Base-by-base conservation (phyloP, 306 rosid species). In the Trifolium fragiferum region DNA sequence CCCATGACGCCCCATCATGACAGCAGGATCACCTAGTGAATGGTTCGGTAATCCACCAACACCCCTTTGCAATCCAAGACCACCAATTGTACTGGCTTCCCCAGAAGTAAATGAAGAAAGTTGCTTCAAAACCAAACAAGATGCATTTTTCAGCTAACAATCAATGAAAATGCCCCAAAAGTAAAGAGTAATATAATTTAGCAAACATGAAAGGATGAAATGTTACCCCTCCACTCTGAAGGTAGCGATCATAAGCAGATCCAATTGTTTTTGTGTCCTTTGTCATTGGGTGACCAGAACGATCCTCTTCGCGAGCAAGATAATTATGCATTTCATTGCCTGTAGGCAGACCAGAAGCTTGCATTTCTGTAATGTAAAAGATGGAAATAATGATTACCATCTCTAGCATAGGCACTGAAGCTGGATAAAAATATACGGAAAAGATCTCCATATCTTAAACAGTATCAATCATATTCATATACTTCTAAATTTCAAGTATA, bases 181-280 rank as follows among this genome's bases (percentile, higher is more conserved):
- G 15, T 1, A 62, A 27, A 78, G 37, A 66, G 54, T 40, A 62
- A 66, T 51, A 47, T 46, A 73, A 20, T 55, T n/a, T 23, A 49
- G 68, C 70, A 83, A 30, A 35, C 47, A 59, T 25, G 21, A 76
- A 67, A 73, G 65, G 63, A 62, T 30, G 51, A 78, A 63, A 40
- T 33, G 78, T 80, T 91, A 93, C 98, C 82, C 82, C 98, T 81
- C 82, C 89, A 83, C 83, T 89, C 82, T 89, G 98, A 80, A 93
- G 98, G 87, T 90, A 93, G 76, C 90, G 93, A 51, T 93, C 98
- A 81, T 90, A 93, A 10, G 97, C 97, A 57, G 97, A 87, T 70
- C 91, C 93, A 66, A 90, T 82, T 43, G 93, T 38, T 74, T 85
- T 74, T 57, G 96, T 85, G 77, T 90, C 92, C 80, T 83, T 89